Percentiles rank a stretch among this genome's conserved stretches.
These are phyloP conservation scores for Saksenaea oblongispora DNA, from an alignment of 371 early-diverging fungal species.

Conservation along the genomic window DNA sequence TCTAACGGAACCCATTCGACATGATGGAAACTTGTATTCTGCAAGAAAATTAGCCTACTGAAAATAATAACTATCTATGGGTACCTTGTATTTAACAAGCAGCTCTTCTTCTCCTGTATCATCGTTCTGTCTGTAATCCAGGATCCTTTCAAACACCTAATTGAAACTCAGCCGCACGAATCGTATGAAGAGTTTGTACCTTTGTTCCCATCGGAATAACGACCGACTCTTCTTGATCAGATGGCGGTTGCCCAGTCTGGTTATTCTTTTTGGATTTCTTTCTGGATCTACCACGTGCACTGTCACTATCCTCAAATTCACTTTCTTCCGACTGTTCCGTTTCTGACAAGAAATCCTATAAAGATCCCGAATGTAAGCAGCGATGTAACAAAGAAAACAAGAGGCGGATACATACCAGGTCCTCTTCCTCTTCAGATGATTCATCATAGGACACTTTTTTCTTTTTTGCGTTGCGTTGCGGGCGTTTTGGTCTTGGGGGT, in stretches of 20 bases:
- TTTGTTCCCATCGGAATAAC: constrained; percentile 71
- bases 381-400: not conserved
- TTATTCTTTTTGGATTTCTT: constrained; percentile 15
- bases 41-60: not conserved
- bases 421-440: constrained; percentile 49
- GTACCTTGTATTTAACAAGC: constrained; percentile 73
- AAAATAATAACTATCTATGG: not conserved
- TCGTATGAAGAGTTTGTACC: not conserved
- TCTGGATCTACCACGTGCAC: constrained; percentile 8
- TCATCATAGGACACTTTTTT: constrained; percentile 44
- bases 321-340: constrained; percentile 30
- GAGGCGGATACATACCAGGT: constrained; percentile 16
- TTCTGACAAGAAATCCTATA: constrained; percentile 27
- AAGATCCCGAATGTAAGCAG: constrained; percentile 9
- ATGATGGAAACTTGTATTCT: constrained; percentile 75
- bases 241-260: constrained; percentile 6
- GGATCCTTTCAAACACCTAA: constrained; percentile 57
- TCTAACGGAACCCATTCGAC: constrained; percentile 76
- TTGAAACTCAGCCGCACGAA: not conserved
- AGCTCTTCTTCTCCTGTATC: constrained; percentile 36
- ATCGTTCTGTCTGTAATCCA: constrained; percentile 53
- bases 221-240: constrained; percentile 19
- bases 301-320: constrained; percentile 30
- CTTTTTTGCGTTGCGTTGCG: constrained; percentile 35
- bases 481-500: constrained; percentile 31